A percentile compares a stretch with the other conserved stretches of the same genome.
These are phyloP conservation scores for Bacidia rubella DNA, from an alignment of 495 filamentous ascomycete genomes.

Conservation along the genomic window DNA sequence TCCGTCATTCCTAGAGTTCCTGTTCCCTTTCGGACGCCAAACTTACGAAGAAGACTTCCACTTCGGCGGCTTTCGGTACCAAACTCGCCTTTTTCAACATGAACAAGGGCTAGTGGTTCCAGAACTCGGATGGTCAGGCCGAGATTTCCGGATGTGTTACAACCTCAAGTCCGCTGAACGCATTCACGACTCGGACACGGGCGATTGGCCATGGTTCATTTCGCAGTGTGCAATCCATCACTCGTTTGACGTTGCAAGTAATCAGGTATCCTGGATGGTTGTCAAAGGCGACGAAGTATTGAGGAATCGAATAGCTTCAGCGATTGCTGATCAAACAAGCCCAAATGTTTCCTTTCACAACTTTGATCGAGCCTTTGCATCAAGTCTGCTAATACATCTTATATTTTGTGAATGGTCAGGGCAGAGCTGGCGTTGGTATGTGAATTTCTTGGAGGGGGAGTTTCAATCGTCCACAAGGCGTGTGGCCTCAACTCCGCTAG, in stretches of 20 bases:
- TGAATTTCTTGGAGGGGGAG: slow-evolving; percentile 28
- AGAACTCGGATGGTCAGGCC: slow-evolving; percentile 29
- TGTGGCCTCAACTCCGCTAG: slow-evolving; percentile 19
- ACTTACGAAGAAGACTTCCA: slow-evolving; percentile 24
- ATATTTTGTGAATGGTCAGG: slow-evolving; percentile 31
- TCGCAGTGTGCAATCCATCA: slow-evolving; percentile 30
- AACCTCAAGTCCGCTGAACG: slow-evolving; percentile 31
- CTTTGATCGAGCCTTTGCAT: slow-evolving; percentile 20
- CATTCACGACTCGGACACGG: slow-evolving; percentile 9
- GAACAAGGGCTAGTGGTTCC: slow-evolving; percentile 19
- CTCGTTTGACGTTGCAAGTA: slow-evolving; percentile 30
- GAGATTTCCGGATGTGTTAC: slow-evolving; percentile 28
- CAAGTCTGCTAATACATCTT: slow-evolving; percentile 25
- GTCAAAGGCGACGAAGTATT: slow-evolving; percentile 30
- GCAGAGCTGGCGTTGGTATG: slow-evolving; percentile 33
- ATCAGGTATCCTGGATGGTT: slow-evolving; percentile 26
- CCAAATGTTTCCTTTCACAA: slow-evolving; percentile 15
- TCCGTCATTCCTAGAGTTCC: slow-evolving; percentile 29
- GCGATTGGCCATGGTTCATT: slow-evolving; percentile 28
- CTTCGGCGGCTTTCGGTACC: slow-evolving; percentile 21
- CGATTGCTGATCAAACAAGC: slow-evolving; percentile 8
- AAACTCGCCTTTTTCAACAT: slow-evolving; percentile 6
- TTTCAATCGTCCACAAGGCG: slow-evolving; percentile 20
- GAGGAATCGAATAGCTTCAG: slow-evolving; percentile 22
- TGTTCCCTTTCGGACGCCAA: slow-evolving; percentile 31